Evolutionary conservation across 441 rosid species (phyloP), one percentile per base, ranked within the genome.

Genomic region (Biscutella laevigata): DNA sequence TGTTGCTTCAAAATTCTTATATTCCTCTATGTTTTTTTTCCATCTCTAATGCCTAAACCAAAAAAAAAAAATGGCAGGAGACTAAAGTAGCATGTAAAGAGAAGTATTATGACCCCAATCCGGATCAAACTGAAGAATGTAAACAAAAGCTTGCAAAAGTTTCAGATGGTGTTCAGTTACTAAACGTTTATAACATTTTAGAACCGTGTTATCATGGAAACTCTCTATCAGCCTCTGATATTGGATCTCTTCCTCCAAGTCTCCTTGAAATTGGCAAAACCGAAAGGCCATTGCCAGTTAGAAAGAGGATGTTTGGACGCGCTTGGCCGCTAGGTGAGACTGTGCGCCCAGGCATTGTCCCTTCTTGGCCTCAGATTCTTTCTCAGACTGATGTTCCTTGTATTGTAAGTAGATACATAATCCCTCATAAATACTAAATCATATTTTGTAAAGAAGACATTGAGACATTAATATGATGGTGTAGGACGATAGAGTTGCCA

Each of bases 221-320:
- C 5, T 34, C 52, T 15, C 10, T 12, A 22, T 26, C 53, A 11
- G 48, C 45, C 10, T 43, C 2, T 27, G 71, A 71, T 37, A 65
- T 65, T 5, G 74, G 79, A 73, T 66, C 55, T 11, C 53, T 87
- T 41, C 96, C 95, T 24, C 68, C 84, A 33, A 90, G 85, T 76
- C 74, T 83, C 69, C 70, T 45, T 50, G 17, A 29, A 26, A 43
- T 87, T 38, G 98, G 96, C 4, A 68, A 64, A 67, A 81, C 86
- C n/a, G 53, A 67, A 20, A 70, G 72, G 70, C 78, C 88, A 72
- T 59, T 81, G 53, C 78, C 86, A 16, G 96, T 86, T 51, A 72
- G 92, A 32, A 82, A 61, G 67, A 81, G 95, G 71, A 80, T 90
- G 83, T 86, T 84, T 50, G 89, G 97, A 58, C 94, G 95, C 4